These are phyloP conservation scores for Fusarium acutatum DNA, from an alignment of 2,329 filamentous ascomycete genomes.

Conservation along the genomic window DNA sequence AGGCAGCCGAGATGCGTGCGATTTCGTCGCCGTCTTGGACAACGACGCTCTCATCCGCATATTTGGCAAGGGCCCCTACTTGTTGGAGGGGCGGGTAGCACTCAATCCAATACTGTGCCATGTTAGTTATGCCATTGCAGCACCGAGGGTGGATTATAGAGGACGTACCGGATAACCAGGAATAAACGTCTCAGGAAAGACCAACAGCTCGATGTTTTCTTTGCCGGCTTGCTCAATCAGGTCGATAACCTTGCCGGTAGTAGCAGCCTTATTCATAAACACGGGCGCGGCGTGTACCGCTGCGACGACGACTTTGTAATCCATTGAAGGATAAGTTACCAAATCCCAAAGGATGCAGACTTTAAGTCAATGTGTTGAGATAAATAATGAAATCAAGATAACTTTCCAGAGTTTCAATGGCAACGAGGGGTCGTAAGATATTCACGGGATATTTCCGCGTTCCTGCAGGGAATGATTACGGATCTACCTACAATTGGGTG, in stretches of 20 bases:
- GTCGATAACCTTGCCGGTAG: background rate
- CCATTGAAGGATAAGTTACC: background rate
- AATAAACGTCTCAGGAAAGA: background rate
- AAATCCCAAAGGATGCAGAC: too few species aligned
- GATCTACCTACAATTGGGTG: too few species aligned
- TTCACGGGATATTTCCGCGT: too few species aligned
- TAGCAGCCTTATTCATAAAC: background rate
- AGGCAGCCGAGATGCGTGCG: background rate
- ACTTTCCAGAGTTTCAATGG: background rate
- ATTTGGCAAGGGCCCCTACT: background rate
- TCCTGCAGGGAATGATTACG: too few species aligned
- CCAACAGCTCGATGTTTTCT: background rate
- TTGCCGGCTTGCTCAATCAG: background rate
- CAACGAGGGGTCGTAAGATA: too few species aligned
- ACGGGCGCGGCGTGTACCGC: background rate
- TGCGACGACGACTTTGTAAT: background rate
- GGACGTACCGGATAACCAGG: background rate
- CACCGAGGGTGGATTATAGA: background rate
- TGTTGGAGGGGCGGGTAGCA: background rate
- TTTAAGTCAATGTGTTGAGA: too few species aligned
- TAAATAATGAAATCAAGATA: background rate
- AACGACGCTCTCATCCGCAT: background rate
- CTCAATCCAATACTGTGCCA: background rate
- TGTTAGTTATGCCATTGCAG: background rate
- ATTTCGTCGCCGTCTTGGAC: background rate